phyloP scores from a whole-genome alignment of 2,329 filamentous ascomycete genomes.

The Colletotrichum costaricense region DNA sequence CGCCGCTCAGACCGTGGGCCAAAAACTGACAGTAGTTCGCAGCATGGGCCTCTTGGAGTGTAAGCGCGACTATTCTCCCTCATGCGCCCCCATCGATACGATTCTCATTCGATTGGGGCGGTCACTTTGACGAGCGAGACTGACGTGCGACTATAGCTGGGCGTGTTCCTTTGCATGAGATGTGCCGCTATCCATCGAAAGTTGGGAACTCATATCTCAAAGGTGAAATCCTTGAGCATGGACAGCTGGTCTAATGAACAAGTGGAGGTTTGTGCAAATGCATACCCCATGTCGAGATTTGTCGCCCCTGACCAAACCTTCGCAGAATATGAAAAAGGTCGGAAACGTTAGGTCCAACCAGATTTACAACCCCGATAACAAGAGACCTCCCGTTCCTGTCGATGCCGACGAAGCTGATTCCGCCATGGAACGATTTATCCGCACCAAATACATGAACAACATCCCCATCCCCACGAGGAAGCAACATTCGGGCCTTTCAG shows the following conservation, averaged over 20 bases:
- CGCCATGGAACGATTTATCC: conserved; percentile 94
- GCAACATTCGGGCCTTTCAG: conserved; percentile 61
- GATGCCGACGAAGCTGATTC: conserved; percentile 94
- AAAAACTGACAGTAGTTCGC: conserved; percentile 23
- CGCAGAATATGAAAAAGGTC: conserved; percentile 90
- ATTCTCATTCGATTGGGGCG: background rate
- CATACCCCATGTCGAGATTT: background rate
- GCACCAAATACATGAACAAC: conserved; percentile 87
- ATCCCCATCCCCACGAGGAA: conserved; percentile 47
- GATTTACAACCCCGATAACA: conserved; percentile 87
- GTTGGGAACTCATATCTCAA: conserved; percentile 96
- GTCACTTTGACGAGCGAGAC: conserved; percentile 1
- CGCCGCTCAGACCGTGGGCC: conserved; percentile 4
- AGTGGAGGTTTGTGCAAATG: conserved; percentile 78
- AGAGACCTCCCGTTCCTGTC: conserved; percentile 85
- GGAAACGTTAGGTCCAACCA: conserved; percentile 90
- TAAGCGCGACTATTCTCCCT: conserved; percentile 59
- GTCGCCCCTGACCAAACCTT: background rate
- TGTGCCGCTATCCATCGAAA: conserved; percentile 96
- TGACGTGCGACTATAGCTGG: conserved; percentile 69
- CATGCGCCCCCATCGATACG: conserved; percentile 9
- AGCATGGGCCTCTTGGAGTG: conserved; percentile 98
- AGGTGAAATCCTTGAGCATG: conserved; percentile 99
- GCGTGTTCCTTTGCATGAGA: conserved; percentile 97
- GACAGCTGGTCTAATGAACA: conserved; percentile 97